Evolutionary conservation across 1,139 yeast genomes (phyloP).

Genomic region (Diutina sp.): DNA sequence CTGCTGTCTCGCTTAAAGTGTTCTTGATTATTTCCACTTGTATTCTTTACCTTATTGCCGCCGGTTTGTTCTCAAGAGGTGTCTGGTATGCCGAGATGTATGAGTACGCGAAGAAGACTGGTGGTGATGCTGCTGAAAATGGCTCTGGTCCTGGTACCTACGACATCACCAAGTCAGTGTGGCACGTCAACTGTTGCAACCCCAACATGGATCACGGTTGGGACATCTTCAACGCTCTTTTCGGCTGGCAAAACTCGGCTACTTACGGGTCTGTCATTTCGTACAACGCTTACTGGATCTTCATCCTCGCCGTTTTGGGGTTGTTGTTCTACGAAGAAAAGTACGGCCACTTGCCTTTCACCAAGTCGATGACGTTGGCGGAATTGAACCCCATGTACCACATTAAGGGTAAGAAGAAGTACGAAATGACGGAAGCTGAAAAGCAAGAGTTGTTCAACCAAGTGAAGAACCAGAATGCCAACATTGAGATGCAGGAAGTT

Average conservation of each 20-base stretch:
- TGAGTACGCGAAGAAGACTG: constrained; percentile 47
- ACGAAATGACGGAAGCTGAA: constrained; percentile 41
- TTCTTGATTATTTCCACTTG: constrained; percentile 74
- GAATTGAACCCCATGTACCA: constrained; percentile 63
- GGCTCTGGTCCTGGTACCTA: constrained; percentile 93
- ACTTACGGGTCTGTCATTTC: constrained; percentile 78
- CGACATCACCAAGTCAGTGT: constrained; percentile 60
- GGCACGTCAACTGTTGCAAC: constrained; percentile 94
- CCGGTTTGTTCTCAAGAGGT: constrained; percentile 84
- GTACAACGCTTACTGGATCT: constrained; percentile 76
- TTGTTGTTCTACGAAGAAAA: constrained; percentile 65
- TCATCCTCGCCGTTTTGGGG: constrained; percentile 38
- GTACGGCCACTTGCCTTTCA: constrained; percentile 48
- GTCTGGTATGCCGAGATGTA: constrained; percentile 75
- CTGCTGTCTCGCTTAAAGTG: constrained; percentile 62
- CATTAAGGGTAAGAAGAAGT: constrained; percentile 54
- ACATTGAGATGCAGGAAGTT: constrained; percentile 12
- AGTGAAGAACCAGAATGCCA: constrained; percentile 15
- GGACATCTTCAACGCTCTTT: constrained; percentile 79
- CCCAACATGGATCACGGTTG: constrained; percentile 83
- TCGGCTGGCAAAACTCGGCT: constrained; percentile 91
- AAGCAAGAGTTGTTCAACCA: constrained; percentile 40
- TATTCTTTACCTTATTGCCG: constrained; percentile 71
- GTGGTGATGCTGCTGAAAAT: constrained; percentile 81
- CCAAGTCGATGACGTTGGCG: constrained; percentile 35